Evolutionary conservation across 2,329 filamentous ascomycete genomes (phyloP), one percentile per base, ranked within the genome.

Genomic region (Fusarium veterinarium): DNA sequence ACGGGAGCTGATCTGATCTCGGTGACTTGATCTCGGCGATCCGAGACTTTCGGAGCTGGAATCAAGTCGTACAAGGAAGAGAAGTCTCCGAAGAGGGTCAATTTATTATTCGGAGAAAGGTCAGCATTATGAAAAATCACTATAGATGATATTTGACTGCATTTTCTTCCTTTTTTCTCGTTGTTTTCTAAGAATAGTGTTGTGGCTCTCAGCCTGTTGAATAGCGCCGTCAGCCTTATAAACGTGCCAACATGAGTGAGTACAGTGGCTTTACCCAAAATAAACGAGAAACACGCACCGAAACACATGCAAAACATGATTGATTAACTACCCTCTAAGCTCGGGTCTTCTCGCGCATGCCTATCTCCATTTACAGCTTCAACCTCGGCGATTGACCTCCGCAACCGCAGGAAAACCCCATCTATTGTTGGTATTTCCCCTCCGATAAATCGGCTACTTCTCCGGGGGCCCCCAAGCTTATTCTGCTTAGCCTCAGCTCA

Each of bases 321-420:
- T 67, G 48, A 68, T n/a, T 41, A 11, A 67, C 33, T 25, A 45
- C 41, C 59, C 37, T 48, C 46, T 48, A 44, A 30, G 57, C 56
- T 67, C 69, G 69, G 64, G 55, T 71, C 64, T 71, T 74, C 59
- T 67, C 71, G 71, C 65, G 63, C 55, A 68, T 67, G 51, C 48
- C 30, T 13, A 64, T 65, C 35, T 65, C 33, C 60, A 44, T 38
- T 60, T 60, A 60, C 52, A 25, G 13, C 31, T 52, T 52, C 48
- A 52, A 71, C 71, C 71, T 73, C 71, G 71, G 71, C 57, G 70
- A 64, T 73, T 57, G 51, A 66, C 58, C 67, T 70, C 70, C 69
- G 63, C 59, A 64, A 56, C 38, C 48, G 41, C n/a, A 53, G 17
- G 31, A 52, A 52, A 53, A 63, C 59, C 30, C 51, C 38, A 42